Conservation (phyloP, 768 basidiomycete genomes). For the Suillus lakei region DNA sequence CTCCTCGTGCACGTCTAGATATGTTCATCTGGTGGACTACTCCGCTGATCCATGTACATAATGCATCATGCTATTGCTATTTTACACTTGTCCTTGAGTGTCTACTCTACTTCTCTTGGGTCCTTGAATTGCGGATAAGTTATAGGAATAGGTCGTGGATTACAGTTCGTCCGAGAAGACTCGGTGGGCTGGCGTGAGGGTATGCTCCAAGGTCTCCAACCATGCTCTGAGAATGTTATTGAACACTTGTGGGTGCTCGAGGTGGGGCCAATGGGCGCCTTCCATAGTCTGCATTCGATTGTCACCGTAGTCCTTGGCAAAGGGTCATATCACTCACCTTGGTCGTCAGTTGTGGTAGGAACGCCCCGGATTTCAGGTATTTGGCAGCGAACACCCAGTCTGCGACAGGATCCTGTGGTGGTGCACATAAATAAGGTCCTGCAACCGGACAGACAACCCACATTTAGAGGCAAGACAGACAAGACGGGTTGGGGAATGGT, state of each 20-base stretch:
- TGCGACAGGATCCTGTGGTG: slow-evolving; percentile 46
- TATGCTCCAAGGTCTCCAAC: slow-evolving; percentile 38
- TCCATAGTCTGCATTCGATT: slow-evolving; percentile 45
- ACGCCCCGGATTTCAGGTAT: slow-evolving; percentile 30
- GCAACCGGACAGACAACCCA: slow-evolving; percentile 19
- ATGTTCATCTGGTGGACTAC: background rate
- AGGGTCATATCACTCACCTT: slow-evolving; percentile 33
- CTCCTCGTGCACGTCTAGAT: background rate
- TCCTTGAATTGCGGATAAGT: background rate
- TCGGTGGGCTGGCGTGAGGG: background rate
- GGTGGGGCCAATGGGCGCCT: slow-evolving; percentile 71
- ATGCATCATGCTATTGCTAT: background rate
- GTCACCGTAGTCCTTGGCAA: slow-evolving; percentile 41
- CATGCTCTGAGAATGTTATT: slow-evolving; percentile 58
- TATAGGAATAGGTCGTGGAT: background rate
- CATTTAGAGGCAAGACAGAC: slow-evolving; percentile 44
- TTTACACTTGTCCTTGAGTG: background rate
- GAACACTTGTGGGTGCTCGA: slow-evolving; percentile 59
- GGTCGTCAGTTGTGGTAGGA: slow-evolving; percentile 40
- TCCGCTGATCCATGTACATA: slow-evolving; percentile 1
- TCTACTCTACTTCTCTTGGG: background rate
- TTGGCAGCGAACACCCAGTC: slow-evolving; percentile 43
- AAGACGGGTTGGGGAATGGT: slow-evolving; percentile 48
- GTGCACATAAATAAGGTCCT: background rate
- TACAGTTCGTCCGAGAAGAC: background rate